Percentiles rank a stretch among this genome's conserved stretches.
Conservation (phyloP, 371 early-diverging fungal species). For the Capniomyces stellatus region DNA sequence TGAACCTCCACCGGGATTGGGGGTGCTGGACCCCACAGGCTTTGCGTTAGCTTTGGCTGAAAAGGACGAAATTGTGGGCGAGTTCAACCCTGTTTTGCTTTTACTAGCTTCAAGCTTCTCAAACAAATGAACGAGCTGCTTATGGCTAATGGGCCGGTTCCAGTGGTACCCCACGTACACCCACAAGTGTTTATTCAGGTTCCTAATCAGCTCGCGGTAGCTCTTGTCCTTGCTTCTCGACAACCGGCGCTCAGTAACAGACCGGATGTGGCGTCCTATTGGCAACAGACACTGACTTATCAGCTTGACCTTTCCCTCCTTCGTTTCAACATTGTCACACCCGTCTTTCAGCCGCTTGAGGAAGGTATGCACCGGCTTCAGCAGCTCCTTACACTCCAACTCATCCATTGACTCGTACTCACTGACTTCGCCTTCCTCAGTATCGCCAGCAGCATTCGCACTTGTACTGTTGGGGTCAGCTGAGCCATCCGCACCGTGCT, state of each 20-base stretch:
- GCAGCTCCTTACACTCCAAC: slow-evolving; percentile 27
- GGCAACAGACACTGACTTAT: slow-evolving; percentile 34
- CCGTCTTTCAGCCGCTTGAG: slow-evolving; percentile 32
- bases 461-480: not conserved
- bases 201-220: slow-evolving; percentile 2
- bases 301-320: slow-evolving; percentile 30
- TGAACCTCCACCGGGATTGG: too few relatives aligned
- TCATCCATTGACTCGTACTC: slow-evolving; percentile 34
- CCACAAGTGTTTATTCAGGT: slow-evolving; percentile 34
- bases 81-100: too few relatives aligned
- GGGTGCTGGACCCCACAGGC: too few relatives aligned
- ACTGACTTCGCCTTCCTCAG: slow-evolving; percentile 25
- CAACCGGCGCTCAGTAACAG: slow-evolving; percentile 16
- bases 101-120: slow-evolving; percentile 21
- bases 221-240: slow-evolving; percentile 3
- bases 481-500: not conserved
- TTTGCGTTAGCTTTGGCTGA: too few relatives aligned
- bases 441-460: slow-evolving; percentile 4
- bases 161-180: slow-evolving; percentile 41
- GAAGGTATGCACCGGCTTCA: slow-evolving; percentile 35
- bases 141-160: slow-evolving; percentile 32
- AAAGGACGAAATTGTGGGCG: too few relatives aligned
- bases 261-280: slow-evolving; percentile 41
- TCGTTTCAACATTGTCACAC: slow-evolving; percentile 24
- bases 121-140: slow-evolving; percentile 34